Evolutionary conservation across 331 rosid species (phyloP).

Genomic region (Cydonia oblonga): DNA sequence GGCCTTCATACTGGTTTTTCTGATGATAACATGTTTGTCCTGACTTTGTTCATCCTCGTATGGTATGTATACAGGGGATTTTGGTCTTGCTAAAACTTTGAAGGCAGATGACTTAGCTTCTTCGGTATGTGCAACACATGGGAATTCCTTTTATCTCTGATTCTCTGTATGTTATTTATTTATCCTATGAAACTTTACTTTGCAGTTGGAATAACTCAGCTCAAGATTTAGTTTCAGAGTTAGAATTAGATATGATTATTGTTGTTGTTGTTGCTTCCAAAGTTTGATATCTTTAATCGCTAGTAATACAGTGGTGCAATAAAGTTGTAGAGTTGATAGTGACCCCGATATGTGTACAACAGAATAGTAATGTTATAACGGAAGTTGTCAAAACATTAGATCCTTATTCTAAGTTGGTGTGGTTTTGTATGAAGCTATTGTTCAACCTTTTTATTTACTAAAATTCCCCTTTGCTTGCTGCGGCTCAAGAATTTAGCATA

Average conservation of each 20-base stretch:
- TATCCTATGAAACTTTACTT: neutral
- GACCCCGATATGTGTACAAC: neutral
- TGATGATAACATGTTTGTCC: slow-evolving; percentile 1
- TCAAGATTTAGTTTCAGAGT: neutral
- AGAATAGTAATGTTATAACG: neutral
- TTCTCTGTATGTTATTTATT: neutral
- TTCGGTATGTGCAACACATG: slow-evolving; percentile 50
- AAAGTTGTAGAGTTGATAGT: neutral
- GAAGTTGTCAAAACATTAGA: neutral
- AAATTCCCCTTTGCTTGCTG: neutral
- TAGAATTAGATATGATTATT: neutral
- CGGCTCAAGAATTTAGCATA: no score
- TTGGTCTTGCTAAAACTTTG: slow-evolving; percentile 95
- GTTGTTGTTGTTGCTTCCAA: neutral
- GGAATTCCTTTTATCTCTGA: slow-evolving; percentile 8
- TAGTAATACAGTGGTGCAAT: neutral
- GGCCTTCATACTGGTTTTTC: neutral
- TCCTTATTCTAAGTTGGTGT: neutral
- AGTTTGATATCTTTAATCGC: neutral
- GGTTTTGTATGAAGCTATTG: neutral
- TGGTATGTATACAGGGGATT: slow-evolving; percentile 54
- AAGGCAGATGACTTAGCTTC: slow-evolving; percentile 97
- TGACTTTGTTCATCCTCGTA: slow-evolving; percentile 19
- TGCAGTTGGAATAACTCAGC: neutral
- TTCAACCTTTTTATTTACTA: neutral